Evolutionary conservation across 73 alveolate species (phyloP).

Genomic region (Effrenium voratum): DNA sequence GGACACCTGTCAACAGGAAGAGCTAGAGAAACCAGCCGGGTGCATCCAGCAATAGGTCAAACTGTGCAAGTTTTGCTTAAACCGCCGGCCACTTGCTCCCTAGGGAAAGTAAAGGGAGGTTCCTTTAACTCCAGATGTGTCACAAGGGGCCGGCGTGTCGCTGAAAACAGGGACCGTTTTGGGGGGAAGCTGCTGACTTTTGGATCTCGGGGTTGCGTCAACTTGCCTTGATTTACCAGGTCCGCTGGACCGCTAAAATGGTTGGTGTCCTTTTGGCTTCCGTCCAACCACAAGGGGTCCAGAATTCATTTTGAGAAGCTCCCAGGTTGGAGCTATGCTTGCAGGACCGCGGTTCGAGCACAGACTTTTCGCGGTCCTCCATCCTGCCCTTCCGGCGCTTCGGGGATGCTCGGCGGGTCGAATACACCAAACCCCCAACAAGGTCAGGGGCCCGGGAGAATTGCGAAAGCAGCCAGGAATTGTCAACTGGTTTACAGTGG

Average conservation of each 20-base stretch:
- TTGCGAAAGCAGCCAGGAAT: background rate
- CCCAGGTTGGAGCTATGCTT: background rate
- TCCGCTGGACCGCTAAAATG: background rate
- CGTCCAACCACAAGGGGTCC: background rate
- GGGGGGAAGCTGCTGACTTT: background rate
- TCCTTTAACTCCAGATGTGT: too few species aligned
- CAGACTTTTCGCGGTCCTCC: slow-evolving; percentile 68
- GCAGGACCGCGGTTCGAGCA: slow-evolving; percentile 59
- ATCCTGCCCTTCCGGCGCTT: slow-evolving; percentile 53
- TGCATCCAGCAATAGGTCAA: too few species aligned
- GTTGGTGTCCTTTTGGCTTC: background rate
- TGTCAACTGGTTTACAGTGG: too few species aligned
- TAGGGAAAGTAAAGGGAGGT: too few species aligned
- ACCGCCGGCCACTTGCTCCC: too few species aligned
- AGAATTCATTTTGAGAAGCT: background rate
- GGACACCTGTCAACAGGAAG: too few species aligned
- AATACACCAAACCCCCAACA: background rate
- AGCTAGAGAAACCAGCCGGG: too few species aligned
- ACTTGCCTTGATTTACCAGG: background rate
- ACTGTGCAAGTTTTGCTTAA: too few species aligned
- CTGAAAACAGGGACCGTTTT: background rate
- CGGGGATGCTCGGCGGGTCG: background rate
- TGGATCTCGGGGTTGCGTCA: background rate
- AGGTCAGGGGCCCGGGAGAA: background rate
- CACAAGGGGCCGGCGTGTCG: background rate